Base-by-base conservation (phyloP, 805 yeast species). In the Metahyphopichia silvanorum region DNA sequence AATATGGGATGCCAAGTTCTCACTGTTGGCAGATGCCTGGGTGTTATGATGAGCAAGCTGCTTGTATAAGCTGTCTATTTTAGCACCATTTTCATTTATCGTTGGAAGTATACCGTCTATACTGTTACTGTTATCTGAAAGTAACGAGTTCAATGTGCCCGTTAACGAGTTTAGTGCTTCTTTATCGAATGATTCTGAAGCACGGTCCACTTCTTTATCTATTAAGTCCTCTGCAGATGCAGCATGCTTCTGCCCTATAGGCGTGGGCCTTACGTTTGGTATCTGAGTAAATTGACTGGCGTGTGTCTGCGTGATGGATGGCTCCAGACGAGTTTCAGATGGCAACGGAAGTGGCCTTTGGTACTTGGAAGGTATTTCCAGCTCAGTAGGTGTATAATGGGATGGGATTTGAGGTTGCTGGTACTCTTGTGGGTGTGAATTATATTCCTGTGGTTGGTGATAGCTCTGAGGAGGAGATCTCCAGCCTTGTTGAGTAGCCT, bases 1-100 rank as follows among this genome's bases (percentile, higher is more conserved):
- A 6, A 53, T 45, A 34, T 65, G 70, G 14, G 40, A 43, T 7
- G 46, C 58, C 16, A 66, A 50, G 20, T 51, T 58, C 5, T 39
- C 46, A 12, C 55, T 47, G 42, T 66, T 66, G 6, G 62, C 66
- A 12, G 34, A 27, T 1, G 71, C 71, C 38, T 60, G 69, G 10
- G 41, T 50, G 33, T 51, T 44, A 37, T 65, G 71, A 32, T 58
- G 62, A 16, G 22, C 40, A 11, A 66, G 46, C 38, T 66, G 71
- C 2, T 47, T 36, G 29, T 52, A 47, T 7, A 66, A 44, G 1
- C 58, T 58, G 13, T 44, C 44, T 6, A 59, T 42, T 24, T 60
- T 62, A 16, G 25, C 17, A 14, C 29, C 25, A 29, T 51, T 42
- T 12, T 37, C 42, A 33, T 44, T 41, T 1, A 43, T 34, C 16